Evolutionary conservation across 1,284 basidiomycete species (phyloP), one percentile per base, ranked within the genome.

Genomic region (Jaminaea rosea): DNA sequence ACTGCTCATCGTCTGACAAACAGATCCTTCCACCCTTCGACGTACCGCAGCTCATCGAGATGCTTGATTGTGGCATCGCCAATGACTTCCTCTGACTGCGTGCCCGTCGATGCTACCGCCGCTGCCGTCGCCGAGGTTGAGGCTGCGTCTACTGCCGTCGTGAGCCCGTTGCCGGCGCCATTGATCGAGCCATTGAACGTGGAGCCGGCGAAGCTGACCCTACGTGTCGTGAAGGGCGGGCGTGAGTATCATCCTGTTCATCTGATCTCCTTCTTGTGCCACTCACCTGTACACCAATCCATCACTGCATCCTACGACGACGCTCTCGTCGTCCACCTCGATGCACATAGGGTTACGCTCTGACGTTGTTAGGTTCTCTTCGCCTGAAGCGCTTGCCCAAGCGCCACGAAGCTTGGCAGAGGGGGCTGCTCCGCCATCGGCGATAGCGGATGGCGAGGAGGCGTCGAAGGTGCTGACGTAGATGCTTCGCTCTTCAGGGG

Each of bases 401-500:
- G 60, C n/a, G 65, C 52, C 3, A 55, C 57, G 0, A 63, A 49
- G 19, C 47, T 26, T 15, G 21, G 17, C 46, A 4, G 50, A 24
- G 11, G 46, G n/a, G 11, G 47, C 47, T 26, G 15, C 44, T 13
- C 15, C 37, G 10, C 32, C 23, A 17, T n/a, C n/a, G n/a, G n/a
- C n/a, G n/a, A 27, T 31, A 26, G 11, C 27, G 9, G 17, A 2
- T 31, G n/a, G 54, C 53, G 15, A 56, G 52, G n/a, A n/a, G n/a
- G n/a, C n/a, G 11, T 60, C 60, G 24, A 60, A 55, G 2, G 64
- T 68, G 55, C 63, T 66, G 1, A 62, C 51, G 48, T 72, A 70
- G 21, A 77, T 67, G 42, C 69, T 60, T 29, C 86, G 78, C 75
- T 86, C 85, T 23, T 87, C 87, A n/a, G n/a, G n/a, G 7, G 87